phyloP scores from a whole-genome alignment of 1,284 basidiomycete species.

The Hymenochaete sp. region DNA sequence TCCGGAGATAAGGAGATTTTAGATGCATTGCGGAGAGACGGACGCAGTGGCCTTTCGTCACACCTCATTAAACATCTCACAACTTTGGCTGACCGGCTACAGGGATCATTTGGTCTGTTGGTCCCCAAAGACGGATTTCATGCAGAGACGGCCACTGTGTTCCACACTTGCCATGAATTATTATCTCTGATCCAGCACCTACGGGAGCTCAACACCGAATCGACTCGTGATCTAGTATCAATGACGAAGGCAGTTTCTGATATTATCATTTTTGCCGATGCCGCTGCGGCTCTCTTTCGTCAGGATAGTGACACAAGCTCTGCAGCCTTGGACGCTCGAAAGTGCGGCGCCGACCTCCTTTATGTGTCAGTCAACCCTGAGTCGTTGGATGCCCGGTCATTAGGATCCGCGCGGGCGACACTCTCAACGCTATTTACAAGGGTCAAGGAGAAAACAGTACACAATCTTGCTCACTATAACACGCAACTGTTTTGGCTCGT shows the following conservation, averaged over 20 bases:
- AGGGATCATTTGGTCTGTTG: constrained; percentile 38
- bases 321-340: constrained; percentile 37
- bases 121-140: constrained; percentile 27
- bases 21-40: constrained; percentile 50
- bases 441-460: constrained; percentile 29
- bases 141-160: constrained; percentile 41
- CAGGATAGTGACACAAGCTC: constrained; percentile 32
- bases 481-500: constrained; percentile 48
- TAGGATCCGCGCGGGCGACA: constrained; percentile 37
- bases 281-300: constrained; percentile 36
- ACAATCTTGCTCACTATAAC: constrained; percentile 49
- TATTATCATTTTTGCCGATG: constrained; percentile 47
- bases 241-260: constrained; percentile 40
- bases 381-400: constrained; percentile 23
- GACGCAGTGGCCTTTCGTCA: constrained; percentile 33
- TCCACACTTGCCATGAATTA: constrained; percentile 44
- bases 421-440: constrained; percentile 48
- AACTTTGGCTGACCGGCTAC: constrained; percentile 45
- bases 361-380: constrained; percentile 31
- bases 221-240: constrained; percentile 38
- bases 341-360: constrained; percentile 44
- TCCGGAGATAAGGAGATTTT: constrained; percentile 46
- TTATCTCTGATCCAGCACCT: constrained; percentile 44
- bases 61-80: constrained; percentile 43
- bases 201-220: constrained; percentile 37